Evolutionary conservation across 1,284 basidiomycete species (phyloP).

Genomic region (Cutaneotrichosporon sp.): DNA sequence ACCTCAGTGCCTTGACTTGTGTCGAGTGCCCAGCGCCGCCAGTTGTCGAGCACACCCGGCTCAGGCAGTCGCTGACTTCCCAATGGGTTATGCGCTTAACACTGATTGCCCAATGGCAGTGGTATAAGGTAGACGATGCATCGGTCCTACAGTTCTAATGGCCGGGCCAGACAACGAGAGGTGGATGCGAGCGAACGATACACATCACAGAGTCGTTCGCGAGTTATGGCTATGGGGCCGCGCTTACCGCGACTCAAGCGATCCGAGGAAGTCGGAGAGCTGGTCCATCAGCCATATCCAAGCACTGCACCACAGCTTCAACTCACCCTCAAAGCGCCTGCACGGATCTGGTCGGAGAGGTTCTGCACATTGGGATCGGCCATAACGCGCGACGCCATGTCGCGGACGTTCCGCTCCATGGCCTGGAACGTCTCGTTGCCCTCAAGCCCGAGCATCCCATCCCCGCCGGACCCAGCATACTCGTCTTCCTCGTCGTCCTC

Average conservation of each 20-base stretch:
- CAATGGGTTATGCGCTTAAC: too few relatives aligned
- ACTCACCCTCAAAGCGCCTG: constrained; percentile 76
- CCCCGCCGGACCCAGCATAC: constrained; percentile 50
- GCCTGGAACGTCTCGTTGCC: constrained; percentile 60
- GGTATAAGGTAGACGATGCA: too few relatives aligned
- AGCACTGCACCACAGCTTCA: too few relatives aligned
- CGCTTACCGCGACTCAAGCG: constrained; percentile 34
- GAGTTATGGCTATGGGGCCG: too few relatives aligned
- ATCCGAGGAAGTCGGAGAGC: constrained; percentile 72
- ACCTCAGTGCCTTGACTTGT: too few relatives aligned
- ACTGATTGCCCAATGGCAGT: too few relatives aligned
- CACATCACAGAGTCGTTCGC: too few relatives aligned
- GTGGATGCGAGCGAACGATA: background rate
- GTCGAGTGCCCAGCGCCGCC: too few relatives aligned
- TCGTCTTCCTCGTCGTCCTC: constrained; percentile 55
- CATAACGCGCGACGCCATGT: constrained; percentile 70
- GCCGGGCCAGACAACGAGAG: background rate
- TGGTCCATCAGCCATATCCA: constrained; percentile 30
- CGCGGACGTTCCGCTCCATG: constrained; percentile 72
- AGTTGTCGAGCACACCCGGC: too few relatives aligned
- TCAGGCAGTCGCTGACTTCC: too few relatives aligned
- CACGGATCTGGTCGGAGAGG: constrained; percentile 72
- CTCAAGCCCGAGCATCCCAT: constrained; percentile 57
- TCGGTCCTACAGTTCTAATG: too few relatives aligned
- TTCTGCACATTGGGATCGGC: constrained; percentile 88